Conservation (phyloP, 2,329 filamentous ascomycete species). For the Fusarium devonianum region DNA sequence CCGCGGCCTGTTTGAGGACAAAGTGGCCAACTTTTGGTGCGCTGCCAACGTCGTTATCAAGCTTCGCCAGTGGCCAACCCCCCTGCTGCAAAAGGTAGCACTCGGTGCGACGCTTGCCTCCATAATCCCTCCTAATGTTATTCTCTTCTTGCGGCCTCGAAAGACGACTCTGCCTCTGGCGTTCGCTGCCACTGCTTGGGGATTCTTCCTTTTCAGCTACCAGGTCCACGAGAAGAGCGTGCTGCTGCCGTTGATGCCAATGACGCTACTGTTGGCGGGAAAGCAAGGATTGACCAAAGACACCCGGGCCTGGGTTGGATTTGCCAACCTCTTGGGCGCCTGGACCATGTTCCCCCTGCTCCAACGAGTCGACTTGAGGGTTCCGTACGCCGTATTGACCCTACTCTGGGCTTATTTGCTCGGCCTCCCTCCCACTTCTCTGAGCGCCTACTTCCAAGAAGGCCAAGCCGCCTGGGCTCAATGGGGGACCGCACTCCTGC, state of each 20-base stretch:
- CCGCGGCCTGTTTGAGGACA: constrained; percentile 96
- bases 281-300: constrained; percentile 79
- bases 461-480: constrained; percentile 45
- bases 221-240: constrained; percentile 99
- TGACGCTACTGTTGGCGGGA: constrained; percentile 85
- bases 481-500: constrained; percentile 71
- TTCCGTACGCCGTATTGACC: constrained; percentile 86
- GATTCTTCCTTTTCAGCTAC: constrained; percentile 96
- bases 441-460: constrained; percentile 70
- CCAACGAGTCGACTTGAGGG: constrained; percentile 79
- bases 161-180: constrained; percentile 81
- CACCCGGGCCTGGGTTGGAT: constrained; percentile 90
- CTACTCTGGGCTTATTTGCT: constrained; percentile 91
- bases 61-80: constrained; percentile 74
- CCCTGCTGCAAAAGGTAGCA: constrained; percentile 77
- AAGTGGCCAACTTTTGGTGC: constrained; percentile 99
- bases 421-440: constrained; percentile 80
- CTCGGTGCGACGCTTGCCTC: constrained; percentile 76
- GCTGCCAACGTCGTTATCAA: constrained; percentile 90
- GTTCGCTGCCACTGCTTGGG: constrained; percentile 88
- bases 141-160: constrained; percentile 80
- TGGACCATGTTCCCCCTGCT: constrained; percentile 97
- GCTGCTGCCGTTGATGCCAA: constrained; percentile 87
- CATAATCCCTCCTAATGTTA: constrained; percentile 79
- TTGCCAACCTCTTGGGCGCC: constrained; percentile 85